These are phyloP conservation scores for Myriangium duriaei DNA, from an alignment of 2,329 filamentous ascomycete genomes.

Conservation along the genomic window DNA sequence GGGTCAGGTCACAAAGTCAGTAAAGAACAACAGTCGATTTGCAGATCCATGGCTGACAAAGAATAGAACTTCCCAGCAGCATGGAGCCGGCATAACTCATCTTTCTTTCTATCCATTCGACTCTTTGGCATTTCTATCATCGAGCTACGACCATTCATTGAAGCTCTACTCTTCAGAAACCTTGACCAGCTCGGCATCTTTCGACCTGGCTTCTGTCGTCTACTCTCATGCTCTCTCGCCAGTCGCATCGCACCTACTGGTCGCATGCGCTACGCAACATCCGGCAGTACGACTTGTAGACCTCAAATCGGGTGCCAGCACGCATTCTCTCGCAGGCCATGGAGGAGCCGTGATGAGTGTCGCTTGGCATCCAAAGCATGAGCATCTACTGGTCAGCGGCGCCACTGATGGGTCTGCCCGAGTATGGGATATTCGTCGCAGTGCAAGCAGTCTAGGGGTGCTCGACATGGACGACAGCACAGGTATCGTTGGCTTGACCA, in stretches of 20 bases:
- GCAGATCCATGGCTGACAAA: conserved; percentile 7
- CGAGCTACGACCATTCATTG: conserved; percentile 64
- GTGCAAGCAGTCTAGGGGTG: conserved; percentile 60
- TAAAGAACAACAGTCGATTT: background rate
- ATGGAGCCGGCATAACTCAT: conserved; percentile 63
- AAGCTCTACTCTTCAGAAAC: conserved; percentile 61
- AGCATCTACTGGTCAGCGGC: conserved; percentile 70
- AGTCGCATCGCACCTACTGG: conserved; percentile 59
- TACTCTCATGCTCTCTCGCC: conserved; percentile 70
- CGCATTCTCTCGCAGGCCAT: conserved; percentile 40
- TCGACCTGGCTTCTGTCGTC: conserved; percentile 54
- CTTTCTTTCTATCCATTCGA: conserved; percentile 71
- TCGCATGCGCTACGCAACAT: conserved; percentile 80
- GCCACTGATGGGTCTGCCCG: conserved; percentile 74
- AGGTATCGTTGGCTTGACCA: conserved; percentile 44
- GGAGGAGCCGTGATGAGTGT: conserved; percentile 43
- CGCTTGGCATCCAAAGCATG: conserved; percentile 70
- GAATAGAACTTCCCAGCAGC: conserved; percentile 28
- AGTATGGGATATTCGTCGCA: conserved; percentile 77
- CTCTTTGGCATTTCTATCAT: conserved; percentile 59
- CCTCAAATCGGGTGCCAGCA: conserved; percentile 63
- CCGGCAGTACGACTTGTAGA: conserved; percentile 76
- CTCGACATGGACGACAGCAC: conserved; percentile 75
- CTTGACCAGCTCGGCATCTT: conserved; percentile 49
- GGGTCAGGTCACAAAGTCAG: conserved; percentile 25